Evolutionary conservation across 768 basidiomycete genomes (phyloP), one percentile per base, ranked within the genome.

Genomic region (Rhizopogon salebrosus): DNA sequence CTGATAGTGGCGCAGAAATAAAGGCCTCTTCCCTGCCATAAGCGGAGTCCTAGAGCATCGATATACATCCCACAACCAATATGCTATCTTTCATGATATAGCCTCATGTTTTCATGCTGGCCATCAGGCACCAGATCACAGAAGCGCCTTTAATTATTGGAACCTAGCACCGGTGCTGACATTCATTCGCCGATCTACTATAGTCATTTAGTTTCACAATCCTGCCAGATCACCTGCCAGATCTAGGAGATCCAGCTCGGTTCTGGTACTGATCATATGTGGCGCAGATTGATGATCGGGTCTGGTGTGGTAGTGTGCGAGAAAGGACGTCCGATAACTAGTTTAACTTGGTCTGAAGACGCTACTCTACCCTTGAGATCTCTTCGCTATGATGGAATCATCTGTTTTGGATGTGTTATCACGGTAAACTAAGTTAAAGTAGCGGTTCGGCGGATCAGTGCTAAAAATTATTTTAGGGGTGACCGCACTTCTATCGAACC

Each of bases 261-360:
- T 18, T 31, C 29, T 31, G 13, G 43, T 22, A 45, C 10, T 20
- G 26, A 43, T 27, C 42, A 10, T 45, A 7, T 16, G 45, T 34
- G 45, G 20, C 31, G 45, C 3, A 46, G 31, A 46, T 46, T 46
- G 45, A 46, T 46, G 45, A 46, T 46, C 45, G 31, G 45, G 31
- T 4, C 20, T 23, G 45, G 45, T 34, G 27, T 45, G 18, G 27
- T 29, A 45, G 27, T 31, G 29, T 45, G 27, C 9, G 43, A 34
- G 31, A 31, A 18, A 29, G 27, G 18, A 3, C 8, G 14, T 34
- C 22, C 16, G 29, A 22, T 23, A 22, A 46, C 27, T 46, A 14
- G 4, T 22, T 34, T 18, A 20, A 29, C 11, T n/a, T n/a, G n/a
- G n/a, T n/a, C n/a, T n/a, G n/a, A n/a, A n/a, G n/a, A n/a, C n/a